Base-by-base conservation (phyloP, 2,329 filamentous ascomycete species). In the Ophiocordyceps camponoti-saundersi region DNA sequence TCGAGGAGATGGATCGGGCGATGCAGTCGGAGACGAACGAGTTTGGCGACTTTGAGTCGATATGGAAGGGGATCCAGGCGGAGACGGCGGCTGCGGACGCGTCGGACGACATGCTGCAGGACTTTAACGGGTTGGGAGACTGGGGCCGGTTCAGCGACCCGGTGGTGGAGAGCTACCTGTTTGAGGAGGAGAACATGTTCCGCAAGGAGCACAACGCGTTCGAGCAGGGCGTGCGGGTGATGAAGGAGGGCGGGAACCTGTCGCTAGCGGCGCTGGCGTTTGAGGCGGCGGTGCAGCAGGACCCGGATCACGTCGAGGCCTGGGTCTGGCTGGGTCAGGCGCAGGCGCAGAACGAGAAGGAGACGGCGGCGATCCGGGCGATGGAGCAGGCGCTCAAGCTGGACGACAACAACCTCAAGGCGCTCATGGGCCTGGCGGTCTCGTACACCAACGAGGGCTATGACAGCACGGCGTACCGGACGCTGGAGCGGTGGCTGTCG, bases 391-490 rank as follows among this genome's bases (percentile, higher is more conserved):
- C 90, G 1, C 68, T 95, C 52, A 90, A 89, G 63, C 71, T 92
- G 26, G 89, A 96, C 56, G 82, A 88, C 1, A 81, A 79, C 57
- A 95, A 95, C 59, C 74, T 93, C 20, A 78, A 85, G 49, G 90
- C 89, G 1, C 73, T 98, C 43, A 96, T 98, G 90, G 89, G 87
- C 1, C 70, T 98, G 46, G 88, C 90, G 15, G 90, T 98, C 20
- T 94, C 86, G 6, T 98, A 98, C 65, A 98, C 92, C 44, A 98
- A 98, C 66, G 92, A 98, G 67, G 92, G 90, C 51, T 98, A 96
- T 66, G 92, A 98, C 65, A 90, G 85, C 59, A 94, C 89, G 20
- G 90, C 92, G 44, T 98, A 96, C 70, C 80, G 90, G 47, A 96
- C 90, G 11, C 75, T 98, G 15, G 92, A 98, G 67, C 85, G 90